Conservation (phyloP, 805 yeast species). For the Ogataea methanolica region DNA sequence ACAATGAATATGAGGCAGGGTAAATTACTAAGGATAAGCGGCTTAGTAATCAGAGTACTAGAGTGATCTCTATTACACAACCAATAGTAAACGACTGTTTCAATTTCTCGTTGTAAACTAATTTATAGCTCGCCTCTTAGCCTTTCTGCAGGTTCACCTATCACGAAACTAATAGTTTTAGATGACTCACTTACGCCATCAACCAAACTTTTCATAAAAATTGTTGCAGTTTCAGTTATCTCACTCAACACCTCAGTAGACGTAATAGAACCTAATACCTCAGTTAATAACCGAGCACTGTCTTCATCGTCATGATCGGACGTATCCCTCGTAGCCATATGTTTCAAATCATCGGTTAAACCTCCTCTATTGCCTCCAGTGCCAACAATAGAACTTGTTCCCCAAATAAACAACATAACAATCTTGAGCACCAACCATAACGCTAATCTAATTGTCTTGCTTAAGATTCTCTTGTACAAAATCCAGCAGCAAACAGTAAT, state of each 20-base stretch:
- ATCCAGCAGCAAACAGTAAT: conserved; percentile 44
- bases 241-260: background rate
- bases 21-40: too few relatives aligned
- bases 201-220: background rate
- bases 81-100: too few relatives aligned
- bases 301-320: too few relatives aligned
- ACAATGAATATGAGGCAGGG: too few relatives aligned
- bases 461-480: conserved; percentile 43
- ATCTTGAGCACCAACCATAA: conserved; percentile 43
- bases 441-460: conserved; percentile 38
- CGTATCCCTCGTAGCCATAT: background rate
- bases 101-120: too few relatives aligned
- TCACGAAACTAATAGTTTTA: background rate
- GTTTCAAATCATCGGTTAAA: background rate
- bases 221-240: too few relatives aligned
- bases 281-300: too few relatives aligned
- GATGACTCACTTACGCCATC: background rate
- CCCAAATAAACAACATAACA: conserved; percentile 21
- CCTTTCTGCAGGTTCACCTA: too few relatives aligned
- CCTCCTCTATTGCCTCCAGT: background rate
- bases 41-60: too few relatives aligned
- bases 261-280: background rate
- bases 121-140: too few relatives aligned
- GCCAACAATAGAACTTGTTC: conserved; percentile 6
- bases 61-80: too few relatives aligned